These are phyloP conservation scores for Solanum verrucosum DNA, from an alignment of 257 asterid species.

Conservation along the genomic window DNA sequence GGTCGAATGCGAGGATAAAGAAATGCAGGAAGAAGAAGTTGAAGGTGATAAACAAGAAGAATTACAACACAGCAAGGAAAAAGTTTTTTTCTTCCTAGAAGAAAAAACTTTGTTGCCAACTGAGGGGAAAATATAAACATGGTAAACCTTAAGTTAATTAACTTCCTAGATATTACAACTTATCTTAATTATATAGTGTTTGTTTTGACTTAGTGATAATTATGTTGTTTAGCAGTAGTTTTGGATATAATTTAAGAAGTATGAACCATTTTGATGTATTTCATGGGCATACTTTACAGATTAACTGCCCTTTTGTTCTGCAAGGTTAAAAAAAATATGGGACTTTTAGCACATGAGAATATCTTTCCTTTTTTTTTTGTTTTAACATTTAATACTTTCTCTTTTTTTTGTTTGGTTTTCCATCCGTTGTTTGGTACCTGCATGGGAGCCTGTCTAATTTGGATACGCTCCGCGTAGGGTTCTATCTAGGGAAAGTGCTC, in stretches of 20 bases:
- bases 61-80: background rate
- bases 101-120: background rate
- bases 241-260: background rate
- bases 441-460: fast-evolving
- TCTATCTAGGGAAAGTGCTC: background rate
- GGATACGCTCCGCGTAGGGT: fast-evolving
- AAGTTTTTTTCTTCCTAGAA: background rate
- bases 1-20: background rate
- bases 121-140: background rate
- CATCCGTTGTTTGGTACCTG: too few species aligned
- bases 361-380: background rate
- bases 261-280: background rate
- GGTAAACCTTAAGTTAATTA: background rate
- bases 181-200: background rate
- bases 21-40: background rate
- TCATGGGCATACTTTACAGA: background rate
- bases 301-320: background rate
- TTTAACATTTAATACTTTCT: background rate
- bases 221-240: background rate
- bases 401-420: background rate
- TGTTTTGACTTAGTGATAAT: background rate
- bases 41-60: background rate
- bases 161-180: background rate
- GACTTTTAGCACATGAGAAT: background rate
- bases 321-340: background rate